Conservation (phyloP, 2,329 filamentous ascomycete species). For the Thielaviopsis cerberus region DNA sequence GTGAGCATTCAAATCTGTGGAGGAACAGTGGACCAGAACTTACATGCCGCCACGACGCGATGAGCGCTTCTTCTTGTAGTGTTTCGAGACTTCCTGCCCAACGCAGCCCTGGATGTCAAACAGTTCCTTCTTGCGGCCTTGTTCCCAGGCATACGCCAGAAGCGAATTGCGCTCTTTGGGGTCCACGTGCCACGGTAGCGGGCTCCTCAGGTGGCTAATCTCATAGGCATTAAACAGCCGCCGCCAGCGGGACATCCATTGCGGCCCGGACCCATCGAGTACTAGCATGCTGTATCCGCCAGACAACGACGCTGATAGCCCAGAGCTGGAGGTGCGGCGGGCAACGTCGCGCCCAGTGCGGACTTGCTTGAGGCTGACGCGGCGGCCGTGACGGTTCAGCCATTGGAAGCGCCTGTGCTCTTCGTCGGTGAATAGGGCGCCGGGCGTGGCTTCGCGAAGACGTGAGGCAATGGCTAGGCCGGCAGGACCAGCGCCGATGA, state of each 20-base stretch:
- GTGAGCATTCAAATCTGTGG: neutral
- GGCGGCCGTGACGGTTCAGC: constrained; percentile 46
- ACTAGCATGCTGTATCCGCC: constrained; percentile 35
- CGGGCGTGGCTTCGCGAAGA: constrained; percentile 53
- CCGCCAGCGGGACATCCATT: constrained; percentile 57
- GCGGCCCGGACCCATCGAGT: constrained; percentile 42
- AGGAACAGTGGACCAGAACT: constrained; percentile 12
- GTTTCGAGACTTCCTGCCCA: constrained; percentile 64
- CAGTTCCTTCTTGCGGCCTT: constrained; percentile 42
- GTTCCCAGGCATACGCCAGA: constrained; percentile 46
- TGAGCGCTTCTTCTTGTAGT: constrained; percentile 47
- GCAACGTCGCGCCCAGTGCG: constrained; percentile 18
- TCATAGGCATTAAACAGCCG: constrained; percentile 47
- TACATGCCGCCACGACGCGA: constrained; percentile 24
- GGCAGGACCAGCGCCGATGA: constrained; percentile 57
- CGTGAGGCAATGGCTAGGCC: constrained; percentile 57
- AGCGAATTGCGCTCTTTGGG: constrained; percentile 57
- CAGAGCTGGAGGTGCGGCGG: constrained; percentile 8
- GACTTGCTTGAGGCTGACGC: constrained; percentile 36
- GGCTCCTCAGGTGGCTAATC: constrained; percentile 55
- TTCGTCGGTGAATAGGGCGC: constrained; percentile 65
- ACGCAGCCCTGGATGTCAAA: constrained; percentile 56
- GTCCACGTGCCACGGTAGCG: constrained; percentile 70
- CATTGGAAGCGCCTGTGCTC: constrained; percentile 69
- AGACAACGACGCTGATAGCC: neutral